Evolutionary conservation across 2,329 filamentous ascomycete species (phyloP).

Genomic region (Alternaria postmessia): DNA sequence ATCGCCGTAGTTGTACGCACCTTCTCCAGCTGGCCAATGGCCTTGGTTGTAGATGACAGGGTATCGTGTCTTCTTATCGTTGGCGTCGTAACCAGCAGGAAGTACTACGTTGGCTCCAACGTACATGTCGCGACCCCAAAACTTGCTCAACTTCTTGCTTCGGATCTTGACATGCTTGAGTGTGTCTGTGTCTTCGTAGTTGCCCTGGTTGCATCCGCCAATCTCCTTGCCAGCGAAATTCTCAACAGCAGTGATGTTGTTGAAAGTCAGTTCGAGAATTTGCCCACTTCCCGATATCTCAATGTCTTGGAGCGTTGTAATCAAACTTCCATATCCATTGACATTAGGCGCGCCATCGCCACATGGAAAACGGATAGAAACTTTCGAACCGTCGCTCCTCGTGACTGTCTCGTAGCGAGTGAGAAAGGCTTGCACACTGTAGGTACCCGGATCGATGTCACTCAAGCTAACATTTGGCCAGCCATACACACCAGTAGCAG

Average conservation of each 20-base stretch:
- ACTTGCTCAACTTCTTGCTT: constrained; percentile 47
- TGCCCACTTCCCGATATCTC: constrained; percentile 39
- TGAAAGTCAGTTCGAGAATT: constrained; percentile 43
- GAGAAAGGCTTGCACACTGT: constrained; percentile 48
- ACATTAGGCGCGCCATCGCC: constrained; percentile 46
- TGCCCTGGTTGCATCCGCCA: constrained; percentile 51
- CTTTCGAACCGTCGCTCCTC: constrained; percentile 48
- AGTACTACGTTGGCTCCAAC: constrained; percentile 50
- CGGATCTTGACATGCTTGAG: constrained; percentile 51
- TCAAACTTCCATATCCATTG: constrained; percentile 43
- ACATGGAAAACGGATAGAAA: constrained; percentile 49
- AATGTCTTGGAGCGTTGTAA: constrained; percentile 34
- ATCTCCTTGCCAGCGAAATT: constrained; percentile 46
- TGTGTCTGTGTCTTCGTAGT: constrained; percentile 45
- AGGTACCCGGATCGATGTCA: constrained; percentile 42
- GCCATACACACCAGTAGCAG: constrained; percentile 42
- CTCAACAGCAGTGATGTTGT: constrained; percentile 33
- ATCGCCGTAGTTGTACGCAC: constrained; percentile 33
- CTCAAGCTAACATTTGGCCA: constrained; percentile 45
- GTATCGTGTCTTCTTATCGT: constrained; percentile 42
- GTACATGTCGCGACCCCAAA: constrained; percentile 49
- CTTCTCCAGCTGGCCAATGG: constrained; percentile 41
- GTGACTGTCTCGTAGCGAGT: constrained; percentile 47
- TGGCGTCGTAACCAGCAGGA: constrained; percentile 45
- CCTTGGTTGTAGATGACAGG: constrained; percentile 49